These are phyloP conservation scores for Parmales sp. DNA, from an alignment of 108 stramenopile genomes.

Conservation along the genomic window DNA sequence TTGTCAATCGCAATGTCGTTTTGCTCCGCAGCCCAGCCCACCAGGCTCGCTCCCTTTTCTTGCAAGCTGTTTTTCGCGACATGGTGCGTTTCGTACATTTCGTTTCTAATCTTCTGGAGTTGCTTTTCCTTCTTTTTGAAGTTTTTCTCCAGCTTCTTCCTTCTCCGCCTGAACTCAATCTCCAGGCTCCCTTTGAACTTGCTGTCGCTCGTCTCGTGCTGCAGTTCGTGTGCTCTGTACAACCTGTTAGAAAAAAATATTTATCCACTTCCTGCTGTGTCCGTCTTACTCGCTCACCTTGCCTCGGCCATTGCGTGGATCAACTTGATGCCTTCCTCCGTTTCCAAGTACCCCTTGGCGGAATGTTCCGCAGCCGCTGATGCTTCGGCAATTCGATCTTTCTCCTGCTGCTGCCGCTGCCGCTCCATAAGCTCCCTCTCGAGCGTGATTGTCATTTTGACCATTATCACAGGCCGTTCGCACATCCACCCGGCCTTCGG, in stretches of 20 bases:
- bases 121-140: conserved; percentile 3
- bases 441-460: conserved; percentile 27
- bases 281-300: no score
- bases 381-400: conserved; percentile 18
- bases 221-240: conserved; percentile 8
- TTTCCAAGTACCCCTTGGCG: conserved; percentile 21
- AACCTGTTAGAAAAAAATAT: no score
- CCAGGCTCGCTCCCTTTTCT: background rate
- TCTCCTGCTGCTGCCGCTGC: conserved; percentile 14
- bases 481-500: conserved; percentile 33
- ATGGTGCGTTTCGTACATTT: background rate
- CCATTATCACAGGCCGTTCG: conserved; percentile 26
- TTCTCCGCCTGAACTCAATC: background rate
- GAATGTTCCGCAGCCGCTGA: conserved; percentile 11
- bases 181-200: background rate
- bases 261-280: no score
- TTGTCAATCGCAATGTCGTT: conserved; percentile 5
- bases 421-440: conserved; percentile 35
- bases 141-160: background rate
- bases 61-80: background rate
- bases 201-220: background rate
- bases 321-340: conserved; percentile 29
- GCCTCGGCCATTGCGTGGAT: conserved; percentile 28
- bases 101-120: background rate
- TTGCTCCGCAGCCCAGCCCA: conserved; percentile 9